Base-by-base conservation (phyloP, 306 rosid species). In the Lathyrus tuberosus region DNA sequence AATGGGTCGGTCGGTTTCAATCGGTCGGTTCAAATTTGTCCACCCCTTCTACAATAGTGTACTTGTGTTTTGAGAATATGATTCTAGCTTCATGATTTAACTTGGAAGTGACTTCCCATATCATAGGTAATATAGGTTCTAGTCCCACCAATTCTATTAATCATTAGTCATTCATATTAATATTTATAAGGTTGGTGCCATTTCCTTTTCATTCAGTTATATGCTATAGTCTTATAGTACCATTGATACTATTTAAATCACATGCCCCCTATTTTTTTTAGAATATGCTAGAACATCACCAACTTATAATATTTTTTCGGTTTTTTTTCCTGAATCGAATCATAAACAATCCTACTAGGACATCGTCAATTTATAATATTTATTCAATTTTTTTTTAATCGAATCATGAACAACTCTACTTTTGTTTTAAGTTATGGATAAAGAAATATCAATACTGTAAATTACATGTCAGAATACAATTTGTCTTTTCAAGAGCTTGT, bases 191-290 rank as follows among this genome's bases (percentile, higher is more conserved):
- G 73, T 84, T 73, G 95, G 85, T 84, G 83, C 48, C 71, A 77
- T 76, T 70, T 88, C 85, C 74, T 78, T 82, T 28, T 88, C 91
- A 80, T 82, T 81, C 69, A 78, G 80, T 74, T 82, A 54, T 60
- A 60, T 75, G 81, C 66, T 22, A 76, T 60, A 69, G 59, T 79
- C 82, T 69, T 76, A 63, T 77, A 62, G 18, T 77, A 73, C 70
- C 56, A 26, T 62, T 42, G 37, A 22, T 70, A 17, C 57, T 68
- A 40, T 70, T 22, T 64, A 18, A 65, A 47, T 75, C 79, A 75
- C 30, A 75, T 67, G 16, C 9, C 44, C 20, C 20, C 62, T 53
- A 80, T 72, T 81, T 77, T 67, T 58, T 26, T 26, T 24, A 24
- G 1, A 24, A 70, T 49, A 49, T 67, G 24, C 7, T 71, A 80